Evolutionary conservation across 129 eudicot species (phyloP), one percentile per base, ranked within the genome.

Genomic region (Chrysanthemum lavandulifolium): DNA sequence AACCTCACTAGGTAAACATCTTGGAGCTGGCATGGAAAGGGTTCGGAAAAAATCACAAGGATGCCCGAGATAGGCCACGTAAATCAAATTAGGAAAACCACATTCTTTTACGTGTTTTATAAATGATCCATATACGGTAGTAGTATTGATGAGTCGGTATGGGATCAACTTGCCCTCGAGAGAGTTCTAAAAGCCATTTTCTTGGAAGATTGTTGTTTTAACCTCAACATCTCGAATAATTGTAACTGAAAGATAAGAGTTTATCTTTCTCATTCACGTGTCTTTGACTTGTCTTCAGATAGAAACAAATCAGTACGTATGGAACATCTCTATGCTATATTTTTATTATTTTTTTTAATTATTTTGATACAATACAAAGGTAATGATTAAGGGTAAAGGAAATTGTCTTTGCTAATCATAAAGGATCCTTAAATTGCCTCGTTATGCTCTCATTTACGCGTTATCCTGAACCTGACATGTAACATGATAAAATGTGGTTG

Each of bases 271-370:
- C 33, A 71, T 66, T 75, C 85, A 84, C 82, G 89, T 84, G 84
- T 62, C 63, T 40, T 57, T 82, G 79, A 77, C 82, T 81, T 74
- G 84, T 74, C 87, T 83, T 82, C 85, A 57, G 67, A 71, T 69
- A 80, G 69, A 66, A 84, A 81, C 57, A 74, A 74, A 73, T 73
- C 80, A 50, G 54, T 16, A 61, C 36, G 3, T 62, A 62, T 77
- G 72, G 67, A 54, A 62, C 69, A 45, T 43, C 47, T 40, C 47
- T 40, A 40, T 40, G 47, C 47, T 40, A 9, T 52, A 45, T 73
- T 73, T 68, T 67, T 52, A 61, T 72, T 81, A 73, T 77, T 57
- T 65, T 66, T 48, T 62, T 33, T 51, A 76, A 19, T 31, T 31
- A 31, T 31, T 31, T 40, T 49, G 63, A 73, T 65, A 69, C 31